A percentile compares a stretch with the other conserved stretches of the same genome.
Evolutionary conservation across 2,329 filamentous ascomycete genomes (phyloP).

Genomic region (Arthrobotrys conoides): DNA sequence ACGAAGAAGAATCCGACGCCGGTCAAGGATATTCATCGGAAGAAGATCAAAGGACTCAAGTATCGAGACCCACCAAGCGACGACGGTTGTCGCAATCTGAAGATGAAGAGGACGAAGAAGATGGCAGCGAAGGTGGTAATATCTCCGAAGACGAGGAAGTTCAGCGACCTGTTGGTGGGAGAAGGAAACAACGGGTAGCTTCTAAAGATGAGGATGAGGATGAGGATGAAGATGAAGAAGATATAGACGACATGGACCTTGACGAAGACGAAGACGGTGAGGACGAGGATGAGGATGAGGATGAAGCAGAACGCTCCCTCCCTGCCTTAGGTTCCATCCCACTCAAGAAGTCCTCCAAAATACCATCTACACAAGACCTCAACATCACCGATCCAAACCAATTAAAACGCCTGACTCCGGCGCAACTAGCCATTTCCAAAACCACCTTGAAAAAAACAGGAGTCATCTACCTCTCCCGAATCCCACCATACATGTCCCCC

Average conservation of each 20-base stretch:
- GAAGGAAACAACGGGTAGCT: slow-evolving; percentile 25
- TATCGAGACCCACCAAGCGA: slow-evolving; percentile 53
- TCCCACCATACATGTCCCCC: slow-evolving; percentile 91
- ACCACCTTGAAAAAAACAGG: slow-evolving; percentile 80
- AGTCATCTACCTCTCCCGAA: slow-evolving; percentile 84
- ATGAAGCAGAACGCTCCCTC: slow-evolving; percentile 63
- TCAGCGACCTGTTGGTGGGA: slow-evolving; percentile 45
- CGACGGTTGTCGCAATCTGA: slow-evolving; percentile 53
- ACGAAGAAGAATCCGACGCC: slow-evolving; percentile 33
- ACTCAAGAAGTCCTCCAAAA: slow-evolving; percentile 64
- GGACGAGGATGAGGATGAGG: slow-evolving; percentile 62
- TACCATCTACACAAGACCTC: slow-evolving; percentile 66
- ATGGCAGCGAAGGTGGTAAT: slow-evolving; percentile 21
- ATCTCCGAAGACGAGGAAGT: slow-evolving; percentile 54
- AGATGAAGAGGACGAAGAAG: slow-evolving; percentile 48
- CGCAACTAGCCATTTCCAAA: slow-evolving; percentile 77
- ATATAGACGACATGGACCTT: slow-evolving; percentile 57
- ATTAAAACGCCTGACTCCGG: slow-evolving; percentile 73
- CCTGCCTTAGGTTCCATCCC: slow-evolving; percentile 54
- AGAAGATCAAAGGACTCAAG: slow-evolving; percentile 47
- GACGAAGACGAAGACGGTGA: slow-evolving; percentile 44
- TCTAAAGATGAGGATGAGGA: slow-evolving; percentile 57
- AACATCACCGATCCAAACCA: slow-evolving; percentile 68
- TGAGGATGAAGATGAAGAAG: slow-evolving; percentile 63
- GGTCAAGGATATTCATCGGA: slow-evolving; percentile 36